phyloP scores from a whole-genome alignment of 352 stramenopile genomes.

The Globisporangium viniferum region DNA sequence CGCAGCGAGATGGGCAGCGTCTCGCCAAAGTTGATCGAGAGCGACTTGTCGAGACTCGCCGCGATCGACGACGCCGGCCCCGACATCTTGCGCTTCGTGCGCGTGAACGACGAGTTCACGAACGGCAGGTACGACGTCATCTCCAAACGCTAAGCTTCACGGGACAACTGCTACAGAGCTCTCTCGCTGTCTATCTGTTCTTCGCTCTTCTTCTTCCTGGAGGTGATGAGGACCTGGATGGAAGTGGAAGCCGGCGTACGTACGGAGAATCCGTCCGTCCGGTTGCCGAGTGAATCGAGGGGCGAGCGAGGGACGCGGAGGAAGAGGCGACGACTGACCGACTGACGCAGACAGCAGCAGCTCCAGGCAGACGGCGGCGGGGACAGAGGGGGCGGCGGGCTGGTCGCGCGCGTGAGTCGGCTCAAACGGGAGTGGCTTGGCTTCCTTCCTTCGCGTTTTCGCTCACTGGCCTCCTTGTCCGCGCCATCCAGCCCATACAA shows the following conservation, averaged over 20 bases:
- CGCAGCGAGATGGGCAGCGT: constrained; percentile 15
- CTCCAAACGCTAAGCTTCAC: neutral
- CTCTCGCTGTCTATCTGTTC: neutral
- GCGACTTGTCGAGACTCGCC: constrained; percentile 30
- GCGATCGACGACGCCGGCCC: constrained; percentile 34
- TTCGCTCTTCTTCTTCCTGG: neutral
- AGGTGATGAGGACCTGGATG: neutral
- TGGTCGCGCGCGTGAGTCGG: neutral
- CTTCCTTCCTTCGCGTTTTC: neutral
- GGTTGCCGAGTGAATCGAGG: neutral
- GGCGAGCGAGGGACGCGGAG: neutral
- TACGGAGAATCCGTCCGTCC: neutral
- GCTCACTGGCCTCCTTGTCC: neutral
- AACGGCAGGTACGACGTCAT: constrained; percentile 27
- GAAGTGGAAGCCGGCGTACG: neutral
- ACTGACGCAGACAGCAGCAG: neutral
- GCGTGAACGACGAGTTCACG: constrained; percentile 20
- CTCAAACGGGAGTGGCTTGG: constrained; percentile 11
- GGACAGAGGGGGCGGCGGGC: neutral
- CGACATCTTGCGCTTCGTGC: constrained; percentile 64
- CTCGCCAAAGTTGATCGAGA: constrained; percentile 19
- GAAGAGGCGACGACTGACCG: neutral
- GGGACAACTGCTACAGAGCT: neutral
- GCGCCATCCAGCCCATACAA: constrained; percentile 6
- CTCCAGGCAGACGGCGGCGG: neutral